Evolutionary conservation across 2,329 filamentous ascomycete genomes (phyloP), one percentile per base, ranked within the genome.

Genomic region (Cercospora canescens): DNA sequence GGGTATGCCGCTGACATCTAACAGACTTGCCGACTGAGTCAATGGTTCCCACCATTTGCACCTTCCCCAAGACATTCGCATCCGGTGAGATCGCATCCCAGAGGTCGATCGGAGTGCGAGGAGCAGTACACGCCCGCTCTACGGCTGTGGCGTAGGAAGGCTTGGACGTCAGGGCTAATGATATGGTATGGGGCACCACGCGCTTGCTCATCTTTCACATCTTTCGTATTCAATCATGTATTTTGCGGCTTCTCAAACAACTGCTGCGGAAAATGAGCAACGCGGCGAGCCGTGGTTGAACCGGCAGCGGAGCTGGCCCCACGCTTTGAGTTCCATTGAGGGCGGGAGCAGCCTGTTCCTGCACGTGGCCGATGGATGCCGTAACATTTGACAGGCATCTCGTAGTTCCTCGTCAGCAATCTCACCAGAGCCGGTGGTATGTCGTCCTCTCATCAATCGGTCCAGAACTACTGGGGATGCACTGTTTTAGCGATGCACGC

Each of bases 241-340:
- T 48, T 24, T 24, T 45, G 26, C 56, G 56, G 56, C 24, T 59
- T 45, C 35, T 59, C 56, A 45, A 45, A 59, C 56, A 59, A n/a
- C 32, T 35, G 30, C 28, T 58, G 21, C 5, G 18, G 30, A 58
- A 18, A 37, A 48, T 24, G 41, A 26, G 21, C 21, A 48, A 11
- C 12, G 21, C 21, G 26, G 41, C 41, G 41, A 48, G 41, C 41
- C 41, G 41, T 48, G 41, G 41, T 24, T 48, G 41, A 48, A 24
- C 14, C 41, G 41, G 21, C 41, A 16, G 18, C 41, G 41, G 21
- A 48, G 41, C 41, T 24, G 41, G 21, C 21, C 14, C 41, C 41
- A 26, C 12, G 12, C 26, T 48, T 48, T 24, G 41, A 50, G 11
- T 26, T 24, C 45, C 45, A 26, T 28, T 24, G 24, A 28, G 21